phyloP scores from a whole-genome alignment of 1,284 basidiomycete species.

The Crepidotus sp. region DNA sequence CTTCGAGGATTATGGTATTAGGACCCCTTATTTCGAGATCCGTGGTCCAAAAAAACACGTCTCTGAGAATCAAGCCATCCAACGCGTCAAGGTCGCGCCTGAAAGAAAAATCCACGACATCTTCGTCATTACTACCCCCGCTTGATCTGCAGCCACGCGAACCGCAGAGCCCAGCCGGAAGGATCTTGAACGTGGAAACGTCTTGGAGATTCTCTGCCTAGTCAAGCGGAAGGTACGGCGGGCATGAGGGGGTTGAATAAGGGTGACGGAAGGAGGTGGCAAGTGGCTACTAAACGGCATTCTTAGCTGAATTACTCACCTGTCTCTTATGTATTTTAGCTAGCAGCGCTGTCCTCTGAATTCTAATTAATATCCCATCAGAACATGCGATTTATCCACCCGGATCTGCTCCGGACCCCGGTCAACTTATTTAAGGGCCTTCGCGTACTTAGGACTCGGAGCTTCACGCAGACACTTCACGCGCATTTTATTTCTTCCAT shows the following conservation, averaged over 20 bases:
- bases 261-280: not conserved
- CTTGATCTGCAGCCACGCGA: not conserved
- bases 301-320: not conserved
- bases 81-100: too few relatives aligned
- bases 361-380: not conserved
- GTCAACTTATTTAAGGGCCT: constrained; percentile 6
- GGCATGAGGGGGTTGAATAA: not conserved
- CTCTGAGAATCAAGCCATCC: too few relatives aligned
- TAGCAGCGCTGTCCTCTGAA: not conserved
- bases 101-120: not conserved
- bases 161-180: constrained; percentile 1
- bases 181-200: not conserved
- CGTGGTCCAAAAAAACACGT: not conserved
- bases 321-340: constrained; percentile 2
- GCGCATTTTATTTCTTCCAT: not conserved
- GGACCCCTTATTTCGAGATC: not conserved
- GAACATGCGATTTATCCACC: not conserved
- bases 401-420: constrained; percentile 14
- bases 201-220: not conserved
- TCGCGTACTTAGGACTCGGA: not conserved
- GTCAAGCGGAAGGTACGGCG: not conserved
- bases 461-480: too few relatives aligned
- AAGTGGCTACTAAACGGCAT: not conserved
- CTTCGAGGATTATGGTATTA: not conserved
- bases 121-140: not conserved